phyloP scores from a whole-genome alignment of 192 early-diverging fungal genomes.

The Backusella psychrophila region DNA sequence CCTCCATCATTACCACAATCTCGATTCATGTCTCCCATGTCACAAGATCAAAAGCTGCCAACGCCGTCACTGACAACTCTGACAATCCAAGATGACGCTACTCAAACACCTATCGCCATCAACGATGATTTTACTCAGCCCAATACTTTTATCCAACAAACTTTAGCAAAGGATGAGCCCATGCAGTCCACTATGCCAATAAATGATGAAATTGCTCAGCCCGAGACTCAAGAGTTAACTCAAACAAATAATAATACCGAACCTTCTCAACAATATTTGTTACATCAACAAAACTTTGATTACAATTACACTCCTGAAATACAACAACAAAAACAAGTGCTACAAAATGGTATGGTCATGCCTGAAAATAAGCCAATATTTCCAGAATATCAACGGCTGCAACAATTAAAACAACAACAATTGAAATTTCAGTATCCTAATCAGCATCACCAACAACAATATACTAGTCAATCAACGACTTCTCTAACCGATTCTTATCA shows the following conservation, averaged over 20 bases:
- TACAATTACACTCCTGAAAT: background rate
- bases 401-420: background rate
- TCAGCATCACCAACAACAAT: background rate
- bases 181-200: background rate
- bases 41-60: background rate
- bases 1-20: background rate
- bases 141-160: background rate
- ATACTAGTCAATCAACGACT: background rate
- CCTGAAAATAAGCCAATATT: background rate
- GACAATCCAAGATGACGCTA: background rate
- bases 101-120: background rate
- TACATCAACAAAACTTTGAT: background rate
- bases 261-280: background rate
- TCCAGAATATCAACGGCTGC: background rate
- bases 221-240: background rate
- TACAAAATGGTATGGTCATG: background rate
- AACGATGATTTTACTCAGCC: background rate
- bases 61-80: background rate
- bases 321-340: background rate
- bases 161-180: background rate
- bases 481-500: background rate
- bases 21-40: background rate
- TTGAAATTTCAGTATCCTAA: background rate
- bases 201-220: background rate
- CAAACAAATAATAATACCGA: background rate